phyloP scores from a whole-genome alignment of 2,329 filamentous ascomycete species.

The Neocucurbitaria cava region DNA sequence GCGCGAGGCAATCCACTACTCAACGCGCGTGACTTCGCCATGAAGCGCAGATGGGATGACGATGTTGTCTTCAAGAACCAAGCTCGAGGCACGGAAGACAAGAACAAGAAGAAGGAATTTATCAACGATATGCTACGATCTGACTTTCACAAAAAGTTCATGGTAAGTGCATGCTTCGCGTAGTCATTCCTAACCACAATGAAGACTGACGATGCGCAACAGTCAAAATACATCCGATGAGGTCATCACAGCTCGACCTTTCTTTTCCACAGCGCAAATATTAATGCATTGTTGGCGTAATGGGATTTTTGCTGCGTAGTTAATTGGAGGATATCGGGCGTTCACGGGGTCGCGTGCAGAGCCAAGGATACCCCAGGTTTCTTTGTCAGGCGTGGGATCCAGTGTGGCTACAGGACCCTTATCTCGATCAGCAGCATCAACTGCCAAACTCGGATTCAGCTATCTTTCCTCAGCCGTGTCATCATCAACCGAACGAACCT shows the following conservation, averaged over 20 bases:
- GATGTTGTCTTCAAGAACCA: constrained; percentile 99
- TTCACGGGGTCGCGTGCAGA: constrained; percentile 17
- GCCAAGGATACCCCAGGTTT: constrained; percentile 36
- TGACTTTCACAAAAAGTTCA: constrained; percentile 98
- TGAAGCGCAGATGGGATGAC: constrained; percentile 95
- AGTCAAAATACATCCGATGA: constrained; percentile 50
- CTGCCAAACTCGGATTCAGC: constrained; percentile 25
- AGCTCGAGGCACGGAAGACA: constrained; percentile 91
- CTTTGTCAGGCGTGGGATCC: constrained; percentile 17
- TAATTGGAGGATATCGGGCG: constrained; percentile 11
- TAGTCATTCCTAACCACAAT: neutral
- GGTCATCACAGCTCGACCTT: constrained; percentile 11
- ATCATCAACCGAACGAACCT: constrained; percentile 18
- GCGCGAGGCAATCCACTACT: constrained; percentile 91
- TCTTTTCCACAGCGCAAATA: constrained; percentile 6
- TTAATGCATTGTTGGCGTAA: constrained; percentile 33
- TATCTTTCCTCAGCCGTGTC: constrained; percentile 28
- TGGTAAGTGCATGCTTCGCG: constrained; percentile 63
- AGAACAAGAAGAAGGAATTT: constrained; percentile 91
- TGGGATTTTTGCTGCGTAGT: constrained; percentile 23
- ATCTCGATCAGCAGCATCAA: constrained; percentile 43
- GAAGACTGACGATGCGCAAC: constrained; percentile 16
- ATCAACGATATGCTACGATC: constrained; percentile 94
- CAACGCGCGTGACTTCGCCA: constrained; percentile 85
- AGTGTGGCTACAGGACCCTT: constrained; percentile 37